Evolutionary conservation across 352 stramenopile genomes (phyloP), one percentile per base, ranked within the genome.

Genomic region (Pilasporangium apinafurcum): DNA sequence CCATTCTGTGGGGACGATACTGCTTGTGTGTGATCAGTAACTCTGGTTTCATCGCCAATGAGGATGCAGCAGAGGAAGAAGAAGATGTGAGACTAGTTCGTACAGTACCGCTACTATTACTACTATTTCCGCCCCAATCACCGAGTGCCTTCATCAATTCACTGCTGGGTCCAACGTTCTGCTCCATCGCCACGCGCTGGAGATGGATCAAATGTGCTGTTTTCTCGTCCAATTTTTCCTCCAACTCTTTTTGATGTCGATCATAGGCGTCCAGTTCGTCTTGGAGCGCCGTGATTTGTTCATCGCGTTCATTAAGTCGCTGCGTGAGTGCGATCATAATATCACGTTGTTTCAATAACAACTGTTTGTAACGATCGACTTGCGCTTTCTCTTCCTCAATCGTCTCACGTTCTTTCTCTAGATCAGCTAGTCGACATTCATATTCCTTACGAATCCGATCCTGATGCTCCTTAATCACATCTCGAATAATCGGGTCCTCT

Each of bases 321-420:
- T 98, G 92, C 14, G 93, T 98, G 22, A 98, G 65, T 8, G 91
- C 92, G 36, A 98, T 97, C 91, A 98, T 98, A 29, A 98, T 98
- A 55, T 98, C 93, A 3, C 92, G 74, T 56, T 98, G 92, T 63
- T 97, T 98, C 36, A 98, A 70, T n/a, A 98, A 64, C 13, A 98
- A 59, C 42, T 97, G 89, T 57, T 98, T 98, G 71, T 98, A 98
- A 18, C 93, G 70, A 46, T 98, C 93, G 12, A 97, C 92, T 53
- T 97, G 88, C 5, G 92, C 88, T 38, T 97, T 97, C 51, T 98
- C 92, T 48, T 97, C 81, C 30, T 97, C 89, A 28, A 98, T 97
- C 4, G 68, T 95, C 56, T 97, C 88, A 5, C 91, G 73, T 53
- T 98, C 92, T 17, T 92, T 89, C 60, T 98, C 92, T 6, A 98